Conservation (phyloP, 164 flowering plant genomes). For the Platanus orientalis region DNA sequence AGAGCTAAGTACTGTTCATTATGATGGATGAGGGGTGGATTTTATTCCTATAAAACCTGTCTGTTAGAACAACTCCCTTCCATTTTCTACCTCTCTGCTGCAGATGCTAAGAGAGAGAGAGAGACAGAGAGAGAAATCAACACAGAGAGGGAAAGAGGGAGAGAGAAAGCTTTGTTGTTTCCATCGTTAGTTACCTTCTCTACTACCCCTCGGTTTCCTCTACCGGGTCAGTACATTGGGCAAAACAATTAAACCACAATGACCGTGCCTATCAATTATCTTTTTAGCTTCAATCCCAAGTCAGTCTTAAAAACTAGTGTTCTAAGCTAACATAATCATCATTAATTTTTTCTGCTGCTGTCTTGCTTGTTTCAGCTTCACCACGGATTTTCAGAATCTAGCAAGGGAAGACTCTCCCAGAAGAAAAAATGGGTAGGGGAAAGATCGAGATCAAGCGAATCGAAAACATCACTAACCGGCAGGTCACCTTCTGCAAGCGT, state of each 20-base stretch:
- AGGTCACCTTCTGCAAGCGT: conserved; percentile 78
- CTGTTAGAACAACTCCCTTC: conserved; percentile 13
- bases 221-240: conserved; percentile 22
- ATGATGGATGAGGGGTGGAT: conserved; percentile 22
- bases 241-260: not conserved
- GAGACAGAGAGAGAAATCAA: not conserved
- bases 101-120: conserved; percentile 3
- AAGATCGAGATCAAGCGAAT: conserved; percentile 85
- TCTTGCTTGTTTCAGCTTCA: conserved; percentile 22
- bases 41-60: conserved; percentile 18
- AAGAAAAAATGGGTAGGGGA: conserved; percentile 59
- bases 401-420: conserved; percentile 24
- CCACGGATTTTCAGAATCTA: conserved; percentile 39
- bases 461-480: conserved; percentile 79
- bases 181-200: conserved; percentile 6
- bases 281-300: conserved; percentile 4
- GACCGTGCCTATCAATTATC: not conserved
- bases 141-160: not conserved
- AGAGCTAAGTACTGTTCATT: not conserved
- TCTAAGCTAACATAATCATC: not conserved
- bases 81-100: conserved; percentile 31
- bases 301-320: not conserved
- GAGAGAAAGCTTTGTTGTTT: conserved; percentile 4
- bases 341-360: not conserved
- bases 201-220: conserved; percentile 10